Conservation (phyloP, 2,329 filamentous ascomycete species). For the Xylaria digitata region DNA sequence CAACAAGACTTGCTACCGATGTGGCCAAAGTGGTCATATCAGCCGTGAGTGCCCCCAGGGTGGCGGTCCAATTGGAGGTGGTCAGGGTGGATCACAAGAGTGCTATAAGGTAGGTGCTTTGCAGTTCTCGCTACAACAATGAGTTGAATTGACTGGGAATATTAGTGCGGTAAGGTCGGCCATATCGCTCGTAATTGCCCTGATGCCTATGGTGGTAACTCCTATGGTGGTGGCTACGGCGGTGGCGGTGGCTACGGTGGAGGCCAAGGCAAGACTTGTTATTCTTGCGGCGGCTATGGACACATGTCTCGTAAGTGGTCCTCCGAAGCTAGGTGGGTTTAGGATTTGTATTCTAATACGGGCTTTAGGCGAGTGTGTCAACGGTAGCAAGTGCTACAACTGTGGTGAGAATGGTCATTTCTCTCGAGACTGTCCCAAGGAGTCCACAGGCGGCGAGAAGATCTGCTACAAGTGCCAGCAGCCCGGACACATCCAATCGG, state of each 20-base stretch:
- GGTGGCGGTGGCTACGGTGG: conserved; percentile 60
- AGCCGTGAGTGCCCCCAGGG: conserved; percentile 83
- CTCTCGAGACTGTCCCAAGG: conserved; percentile 94
- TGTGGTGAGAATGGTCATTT: conserved; percentile 94
- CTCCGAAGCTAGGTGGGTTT: neutral
- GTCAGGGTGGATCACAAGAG: conserved; percentile 65
- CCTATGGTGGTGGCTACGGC: conserved; percentile 60
- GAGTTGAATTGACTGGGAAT: conserved; percentile 17
- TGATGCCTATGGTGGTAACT: conserved; percentile 68
- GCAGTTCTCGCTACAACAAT: neutral
- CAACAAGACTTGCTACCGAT: conserved; percentile 81
- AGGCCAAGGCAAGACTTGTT: conserved; percentile 82
- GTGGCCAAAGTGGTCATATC: conserved; percentile 87
- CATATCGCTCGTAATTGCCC: conserved; percentile 95
- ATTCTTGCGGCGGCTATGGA: conserved; percentile 95
- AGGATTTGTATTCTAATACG: conserved; percentile 26
- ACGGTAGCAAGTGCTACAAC: conserved; percentile 99
- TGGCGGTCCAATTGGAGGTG: conserved; percentile 58
- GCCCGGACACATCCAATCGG: conserved; percentile 88
- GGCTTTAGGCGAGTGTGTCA: conserved; percentile 82
- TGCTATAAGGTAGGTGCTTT: conserved; percentile 83
- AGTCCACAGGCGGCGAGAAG: conserved; percentile 86
- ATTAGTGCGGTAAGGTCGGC: conserved; percentile 87
- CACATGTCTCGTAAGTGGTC: conserved; percentile 84
- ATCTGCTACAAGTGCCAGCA: conserved; percentile 97